phyloP scores from a whole-genome alignment of 2,329 filamentous ascomycete genomes.

The Fusarium oxysporum region DNA sequence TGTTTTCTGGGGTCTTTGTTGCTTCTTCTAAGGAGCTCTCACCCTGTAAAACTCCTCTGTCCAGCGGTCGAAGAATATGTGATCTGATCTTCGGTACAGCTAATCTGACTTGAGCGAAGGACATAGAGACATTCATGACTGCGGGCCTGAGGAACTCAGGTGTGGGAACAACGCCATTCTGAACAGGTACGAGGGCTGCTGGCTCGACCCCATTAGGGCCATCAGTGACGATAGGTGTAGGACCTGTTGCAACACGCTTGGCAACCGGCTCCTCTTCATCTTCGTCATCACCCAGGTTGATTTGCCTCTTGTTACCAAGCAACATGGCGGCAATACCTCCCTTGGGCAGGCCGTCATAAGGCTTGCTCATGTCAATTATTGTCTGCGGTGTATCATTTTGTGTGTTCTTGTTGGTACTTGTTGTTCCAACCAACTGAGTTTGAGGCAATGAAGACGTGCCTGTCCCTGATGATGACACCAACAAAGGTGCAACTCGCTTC shows the following conservation, averaged over 20 bases:
- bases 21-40: slow-evolving; percentile 70
- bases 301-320: slow-evolving; percentile 92
- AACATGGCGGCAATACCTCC: slow-evolving; percentile 88
- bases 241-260: slow-evolving; percentile 72
- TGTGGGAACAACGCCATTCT: slow-evolving; percentile 72
- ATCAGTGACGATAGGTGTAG: slow-evolving; percentile 80
- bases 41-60: slow-evolving; percentile 69
- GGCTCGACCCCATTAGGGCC: slow-evolving; percentile 82
- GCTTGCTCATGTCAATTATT: slow-evolving; percentile 89
- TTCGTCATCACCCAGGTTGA: slow-evolving; percentile 77
- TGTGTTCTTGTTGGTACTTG: slow-evolving; percentile 68
- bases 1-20: slow-evolving; percentile 72
- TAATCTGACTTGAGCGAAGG: slow-evolving; percentile 84
- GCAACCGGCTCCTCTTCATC: slow-evolving; percentile 72
- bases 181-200: slow-evolving; percentile 71
- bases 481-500: slow-evolving; percentile 90
- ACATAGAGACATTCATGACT: slow-evolving; percentile 83
- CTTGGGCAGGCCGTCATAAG: slow-evolving; percentile 91
- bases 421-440: slow-evolving; percentile 85
- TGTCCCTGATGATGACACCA: slow-evolving; percentile 89
- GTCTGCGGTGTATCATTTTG: slow-evolving; percentile 82
- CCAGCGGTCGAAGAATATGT: slow-evolving; percentile 84
- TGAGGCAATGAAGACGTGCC: slow-evolving; percentile 90
- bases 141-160: slow-evolving; percentile 91
- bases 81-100: slow-evolving; percentile 88